phyloP scores from a whole-genome alignment of 352 stramenopile genomes.

The Phytophthora vignae region DNA sequence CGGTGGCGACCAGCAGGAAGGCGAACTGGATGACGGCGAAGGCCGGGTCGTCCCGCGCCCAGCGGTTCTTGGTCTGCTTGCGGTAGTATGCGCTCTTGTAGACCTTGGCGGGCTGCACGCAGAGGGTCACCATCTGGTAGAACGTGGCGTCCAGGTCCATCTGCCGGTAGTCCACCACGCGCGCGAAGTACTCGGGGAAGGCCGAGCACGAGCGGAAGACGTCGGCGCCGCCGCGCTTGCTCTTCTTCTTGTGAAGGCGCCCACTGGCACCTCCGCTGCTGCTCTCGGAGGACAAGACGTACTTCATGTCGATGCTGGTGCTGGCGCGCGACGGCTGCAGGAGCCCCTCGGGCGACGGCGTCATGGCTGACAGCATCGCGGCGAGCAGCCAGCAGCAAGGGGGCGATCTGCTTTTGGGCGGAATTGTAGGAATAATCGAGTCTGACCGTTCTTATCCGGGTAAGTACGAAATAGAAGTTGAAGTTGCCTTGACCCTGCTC shows the following conservation, averaged over 20 bases:
- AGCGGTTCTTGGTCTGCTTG: constrained; percentile 98
- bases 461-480: constrained; percentile 24
- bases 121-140: constrained; percentile 92
- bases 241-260: constrained; percentile 22
- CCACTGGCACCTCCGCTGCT: background rate
- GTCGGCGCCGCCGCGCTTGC: constrained; percentile 25
- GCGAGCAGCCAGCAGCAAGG: constrained; percentile 4
- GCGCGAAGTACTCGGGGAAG: constrained; percentile 85
- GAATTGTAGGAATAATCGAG: background rate
- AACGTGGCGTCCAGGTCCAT: constrained; percentile 92
- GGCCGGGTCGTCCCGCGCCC: constrained; percentile 96
- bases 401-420: too few relatives aligned
- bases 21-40: constrained; percentile 96
- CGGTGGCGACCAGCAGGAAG: constrained; percentile 89
- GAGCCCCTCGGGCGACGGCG: constrained; percentile 27
- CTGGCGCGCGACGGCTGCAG: constrained; percentile 23
- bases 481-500: constrained; percentile 3
- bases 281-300: constrained; percentile 10
- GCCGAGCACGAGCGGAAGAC: constrained; percentile 81
- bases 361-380: constrained; percentile 30
- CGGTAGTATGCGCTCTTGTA: constrained; percentile 91
- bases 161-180: constrained; percentile 83
- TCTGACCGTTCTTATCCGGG: background rate
- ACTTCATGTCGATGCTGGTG: constrained; percentile 47
- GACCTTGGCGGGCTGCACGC: constrained; percentile 83